phyloP scores from a whole-genome alignment of 2,329 filamentous ascomycete species.

The Hymenoscyphus linearis region DNA sequence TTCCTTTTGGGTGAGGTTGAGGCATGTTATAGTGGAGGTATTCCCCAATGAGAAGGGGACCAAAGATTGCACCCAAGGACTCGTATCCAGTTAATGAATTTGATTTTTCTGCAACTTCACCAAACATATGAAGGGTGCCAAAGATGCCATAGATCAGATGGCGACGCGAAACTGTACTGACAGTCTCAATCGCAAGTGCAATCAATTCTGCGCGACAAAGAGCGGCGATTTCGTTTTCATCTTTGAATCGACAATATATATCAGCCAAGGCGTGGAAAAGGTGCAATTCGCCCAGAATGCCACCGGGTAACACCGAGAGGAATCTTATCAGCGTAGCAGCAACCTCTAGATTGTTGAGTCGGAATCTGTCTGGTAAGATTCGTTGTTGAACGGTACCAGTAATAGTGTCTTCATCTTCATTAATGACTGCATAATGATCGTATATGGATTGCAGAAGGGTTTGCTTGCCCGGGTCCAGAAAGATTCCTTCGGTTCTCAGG shows the following conservation, averaged over 20 bases:
- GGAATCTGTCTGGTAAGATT: constrained; percentile 52
- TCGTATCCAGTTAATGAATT: constrained; percentile 59
- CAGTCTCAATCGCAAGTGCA: constrained; percentile 54
- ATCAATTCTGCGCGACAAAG: constrained; percentile 53
- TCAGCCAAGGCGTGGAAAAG: constrained; percentile 59
- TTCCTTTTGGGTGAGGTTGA: constrained; percentile 25
- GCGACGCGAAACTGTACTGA: constrained; percentile 54
- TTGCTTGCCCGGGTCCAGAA: constrained; percentile 56
- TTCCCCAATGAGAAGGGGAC: constrained; percentile 57
- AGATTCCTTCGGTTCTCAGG: constrained; percentile 51
- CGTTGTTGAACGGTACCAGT: constrained; percentile 53
- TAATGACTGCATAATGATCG: constrained; percentile 55
- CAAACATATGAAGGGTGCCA: constrained; percentile 57
- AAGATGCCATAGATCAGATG: constrained; percentile 64
- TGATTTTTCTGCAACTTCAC: constrained; percentile 52
- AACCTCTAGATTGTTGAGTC: constrained; percentile 56
- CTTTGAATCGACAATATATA: constrained; percentile 51
- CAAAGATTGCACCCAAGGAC: constrained; percentile 59
- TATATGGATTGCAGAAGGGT: constrained; percentile 52
- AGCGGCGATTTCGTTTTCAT: constrained; percentile 41
- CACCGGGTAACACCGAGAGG: constrained; percentile 57
- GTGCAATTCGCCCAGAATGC: constrained; percentile 57
- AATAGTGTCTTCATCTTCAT: constrained; percentile 42
- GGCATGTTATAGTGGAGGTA: constrained; percentile 45
- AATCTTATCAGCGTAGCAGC: constrained; percentile 63